Base-by-base conservation (phyloP, 345 rosid genomes). In the Laguncularia racemosa region DNA sequence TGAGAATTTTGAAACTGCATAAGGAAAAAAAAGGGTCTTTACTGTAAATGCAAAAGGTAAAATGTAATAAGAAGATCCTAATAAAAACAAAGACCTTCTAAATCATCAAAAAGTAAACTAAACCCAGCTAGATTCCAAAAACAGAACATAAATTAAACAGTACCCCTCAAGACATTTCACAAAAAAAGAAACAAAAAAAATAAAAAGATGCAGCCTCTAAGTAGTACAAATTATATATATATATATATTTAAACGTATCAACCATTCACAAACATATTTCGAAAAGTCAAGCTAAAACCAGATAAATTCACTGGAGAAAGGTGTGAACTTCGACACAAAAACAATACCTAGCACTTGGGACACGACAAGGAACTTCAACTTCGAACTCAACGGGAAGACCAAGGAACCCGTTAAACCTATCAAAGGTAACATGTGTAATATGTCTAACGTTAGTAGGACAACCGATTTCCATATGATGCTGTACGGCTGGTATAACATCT, bases 311-410 rank as follows among this genome's bases (percentile, higher is more conserved):
- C 26, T 3, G 13, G 10, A 15, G 14, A 20, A 50, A 5, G 15
- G 21, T 8, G 50, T 12, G 38, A 48, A 26, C 38, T 13, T 6
- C 6, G 43, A 14, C 17, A 18, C 16, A 43, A 19, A 33, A 16
- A 12, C 14, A 38, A 13, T 69, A 92, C 98, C 98, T 92, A 20
- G 98, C 98, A 67, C 98, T 86, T 1, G 98, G 98, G 58, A 79
- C 96, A 44, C 90, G 92, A 68, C 91, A 68, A 3, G 98, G 96
- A 71, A 92, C 72, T 83, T 92, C 96, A n/a, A 89, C 87, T 69
- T 89, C 83, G 61, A 92, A 81, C 84, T 92, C 98, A 16, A 80
- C 93, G 3, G 98, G 98, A 20, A 92, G 83, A 64, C 98, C 98
- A 18, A 84, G 68, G 58, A 92, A 92, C 13, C 98, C 98, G 56